phyloP scores from a whole-genome alignment of 2,329 filamentous ascomycete species.

The Fusarium brevicatenulatum region DNA sequence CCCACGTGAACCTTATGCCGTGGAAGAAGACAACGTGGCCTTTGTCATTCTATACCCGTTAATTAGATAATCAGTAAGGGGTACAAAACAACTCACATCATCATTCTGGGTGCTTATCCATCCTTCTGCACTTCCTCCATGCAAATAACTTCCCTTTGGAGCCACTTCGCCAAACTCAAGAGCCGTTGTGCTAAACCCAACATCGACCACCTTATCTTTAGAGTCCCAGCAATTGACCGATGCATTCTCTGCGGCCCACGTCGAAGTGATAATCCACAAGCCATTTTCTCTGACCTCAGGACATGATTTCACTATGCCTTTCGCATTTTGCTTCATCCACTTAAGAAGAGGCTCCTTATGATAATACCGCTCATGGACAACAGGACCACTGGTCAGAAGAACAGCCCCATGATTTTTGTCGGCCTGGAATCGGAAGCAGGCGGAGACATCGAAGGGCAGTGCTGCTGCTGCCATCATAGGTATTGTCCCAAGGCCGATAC shows the following conservation, averaged over 20 bases:
- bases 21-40: not conserved
- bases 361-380: not conserved
- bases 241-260: not conserved
- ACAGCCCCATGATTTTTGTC: not conserved
- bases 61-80: fast-evolving
- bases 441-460: not conserved
- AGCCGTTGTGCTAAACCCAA: not conserved
- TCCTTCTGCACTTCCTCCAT: not conserved
- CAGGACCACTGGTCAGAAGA: not conserved
- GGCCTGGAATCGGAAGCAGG: not conserved
- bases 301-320: not conserved
- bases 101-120: not conserved
- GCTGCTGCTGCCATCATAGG: not conserved
- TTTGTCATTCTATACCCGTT: not conserved
- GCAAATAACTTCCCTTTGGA: not conserved
- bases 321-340: not conserved
- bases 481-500: not conserved
- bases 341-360: not conserved
- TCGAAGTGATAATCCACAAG: not conserved
- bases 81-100: not conserved
- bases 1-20: not conserved
- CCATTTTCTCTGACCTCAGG: not conserved
- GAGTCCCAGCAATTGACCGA: not conserved
- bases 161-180: not conserved
- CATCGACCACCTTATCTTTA: not conserved